Base-by-base conservation (phyloP, 2,329 filamentous ascomycete species). In the Keithomyces neogunnii region DNA sequence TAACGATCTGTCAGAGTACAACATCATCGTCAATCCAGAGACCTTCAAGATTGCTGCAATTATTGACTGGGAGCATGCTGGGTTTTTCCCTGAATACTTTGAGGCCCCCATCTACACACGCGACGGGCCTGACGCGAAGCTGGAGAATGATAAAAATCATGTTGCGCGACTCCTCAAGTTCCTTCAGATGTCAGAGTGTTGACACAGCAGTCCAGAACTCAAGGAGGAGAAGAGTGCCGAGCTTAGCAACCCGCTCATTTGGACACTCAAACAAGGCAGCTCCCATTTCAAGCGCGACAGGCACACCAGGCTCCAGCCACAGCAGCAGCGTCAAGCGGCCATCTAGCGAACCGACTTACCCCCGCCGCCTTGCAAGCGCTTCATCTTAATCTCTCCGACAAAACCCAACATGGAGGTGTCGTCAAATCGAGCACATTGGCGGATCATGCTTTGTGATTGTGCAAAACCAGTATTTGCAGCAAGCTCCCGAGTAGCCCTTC, bases 401-500 rank as follows among this genome's bases (percentile, higher is more conserved):
- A 65, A 66, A 53, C 43, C 53, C 43, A 51, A 44, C 30, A 59
- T 50, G 29, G 36, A 39, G 13, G 8, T 11, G 36, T 42, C 47
- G 43, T 32, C 55, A 54, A 72, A 73, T 60, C 60, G 66, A 38
- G 63, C 73, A 49, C 65, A 73, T 59, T 64, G 67, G 49, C 64
- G 69, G 49, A 57, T 74, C 26, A 65, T 74, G 55, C 48, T 74
- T 49, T 49, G 53, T 40, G 67, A 74, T 57, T 73, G 67, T 55
- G 62, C 69, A 38, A 67, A 66, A 55, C 60, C 66, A 5, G 71
- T 73, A 46, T 72, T 72, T 53, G 63, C 67, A 56, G 68, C 66
- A 47, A 70, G 64, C 62, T 72, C 68, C 45, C 60, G 44, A 43
- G 50, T 52, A 28, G 61, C 63, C 38, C 57, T 73, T 35, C 63